Percentiles rank a stretch among this genome's conserved stretches.
Conservation (phyloP, 352 stramenopile genomes). For the Phytopythium vexans region DNA sequence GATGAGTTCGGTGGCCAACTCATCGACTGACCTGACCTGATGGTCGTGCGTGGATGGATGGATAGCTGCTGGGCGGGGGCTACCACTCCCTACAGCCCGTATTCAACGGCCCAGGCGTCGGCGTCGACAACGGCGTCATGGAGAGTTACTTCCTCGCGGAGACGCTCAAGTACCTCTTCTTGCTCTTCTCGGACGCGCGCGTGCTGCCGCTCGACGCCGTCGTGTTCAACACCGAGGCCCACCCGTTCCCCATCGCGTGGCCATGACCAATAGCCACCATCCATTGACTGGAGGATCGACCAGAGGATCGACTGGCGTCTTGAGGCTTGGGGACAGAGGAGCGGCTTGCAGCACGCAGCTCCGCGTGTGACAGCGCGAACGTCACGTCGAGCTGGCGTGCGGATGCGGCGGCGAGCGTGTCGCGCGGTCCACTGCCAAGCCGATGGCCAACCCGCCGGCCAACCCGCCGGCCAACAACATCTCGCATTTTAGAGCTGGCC, state of each 20-base stretch:
- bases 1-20: background rate
- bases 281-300: too few relatives aligned
- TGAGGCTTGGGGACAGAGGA: background rate
- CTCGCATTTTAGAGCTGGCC: too few relatives aligned
- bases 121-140: conserved; percentile 46
- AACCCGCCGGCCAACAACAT: too few relatives aligned
- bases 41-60: conserved; percentile 1
- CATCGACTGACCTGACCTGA: background rate
- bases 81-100: conserved; percentile 72
- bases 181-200: conserved; percentile 81
- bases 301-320: too few relatives aligned
- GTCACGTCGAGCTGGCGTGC: too few relatives aligned
- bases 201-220: conserved; percentile 65
- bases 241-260: conserved; percentile 54
- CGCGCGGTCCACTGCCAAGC: too few relatives aligned
- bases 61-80: conserved; percentile 40
- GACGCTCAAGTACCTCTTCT: conserved; percentile 92
- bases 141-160: conserved; percentile 91
- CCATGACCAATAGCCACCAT: background rate
- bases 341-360: too few relatives aligned
- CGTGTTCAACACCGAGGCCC: conserved; percentile 87
- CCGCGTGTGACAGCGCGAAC: too few relatives aligned
- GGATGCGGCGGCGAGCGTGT: too few relatives aligned
- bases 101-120: conserved; percentile 14
- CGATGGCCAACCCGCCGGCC: too few relatives aligned